These are phyloP conservation scores for Elaeagnus macrophylla DNA, from an alignment of 306 rosid species.

Conservation along the genomic window DNA sequence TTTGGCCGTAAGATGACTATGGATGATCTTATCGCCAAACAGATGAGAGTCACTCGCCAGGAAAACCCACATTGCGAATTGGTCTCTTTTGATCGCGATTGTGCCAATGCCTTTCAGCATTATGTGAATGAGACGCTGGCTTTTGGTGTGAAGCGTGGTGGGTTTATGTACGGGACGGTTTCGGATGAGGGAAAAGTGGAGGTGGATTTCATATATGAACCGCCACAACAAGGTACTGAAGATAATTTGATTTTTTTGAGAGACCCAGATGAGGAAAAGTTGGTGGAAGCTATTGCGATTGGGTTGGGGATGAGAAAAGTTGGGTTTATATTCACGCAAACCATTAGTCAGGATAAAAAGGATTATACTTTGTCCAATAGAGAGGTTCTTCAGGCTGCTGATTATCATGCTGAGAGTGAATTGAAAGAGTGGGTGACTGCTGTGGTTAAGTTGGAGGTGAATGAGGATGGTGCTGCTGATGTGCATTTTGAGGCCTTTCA, in stretches of 20 bases:
- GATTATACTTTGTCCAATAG: constrained; percentile 75
- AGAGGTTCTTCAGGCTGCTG: constrained; percentile 90
- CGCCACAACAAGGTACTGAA: constrained; percentile 84
- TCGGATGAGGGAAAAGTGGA: constrained; percentile 72
- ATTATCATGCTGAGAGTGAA: constrained; percentile 77
- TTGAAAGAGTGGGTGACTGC: constrained; percentile 98
- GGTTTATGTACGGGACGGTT: constrained; percentile 90
- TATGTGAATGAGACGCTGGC: constrained; percentile 81
- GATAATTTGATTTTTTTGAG: constrained; percentile 44
- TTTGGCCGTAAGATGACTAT: constrained; percentile 98
- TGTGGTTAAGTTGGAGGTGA: constrained; percentile 80
- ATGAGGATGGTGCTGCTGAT: constrained; percentile 73
- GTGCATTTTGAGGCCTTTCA: constrained; percentile 96
- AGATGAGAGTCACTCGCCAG: constrained; percentile 79
- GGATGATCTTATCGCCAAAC: constrained; percentile 95
- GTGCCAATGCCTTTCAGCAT: constrained; percentile 87
- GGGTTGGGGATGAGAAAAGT: constrained; percentile 84
- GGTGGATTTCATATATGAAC: constrained; percentile 90
- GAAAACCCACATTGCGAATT: constrained; percentile 80
- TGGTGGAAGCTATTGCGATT: constrained; percentile 72
- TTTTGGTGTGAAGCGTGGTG: constrained; percentile 75
- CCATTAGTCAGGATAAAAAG: constrained; percentile 71
- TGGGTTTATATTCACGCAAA: constrained; percentile 86
- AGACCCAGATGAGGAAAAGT: constrained; percentile 69
- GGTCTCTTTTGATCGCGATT: constrained; percentile 86